A percentile compares a stretch with the other conserved stretches of the same genome.
phyloP scores from a whole-genome alignment of 2,329 filamentous ascomycete genomes.

The Claviceps sp. region DNA sequence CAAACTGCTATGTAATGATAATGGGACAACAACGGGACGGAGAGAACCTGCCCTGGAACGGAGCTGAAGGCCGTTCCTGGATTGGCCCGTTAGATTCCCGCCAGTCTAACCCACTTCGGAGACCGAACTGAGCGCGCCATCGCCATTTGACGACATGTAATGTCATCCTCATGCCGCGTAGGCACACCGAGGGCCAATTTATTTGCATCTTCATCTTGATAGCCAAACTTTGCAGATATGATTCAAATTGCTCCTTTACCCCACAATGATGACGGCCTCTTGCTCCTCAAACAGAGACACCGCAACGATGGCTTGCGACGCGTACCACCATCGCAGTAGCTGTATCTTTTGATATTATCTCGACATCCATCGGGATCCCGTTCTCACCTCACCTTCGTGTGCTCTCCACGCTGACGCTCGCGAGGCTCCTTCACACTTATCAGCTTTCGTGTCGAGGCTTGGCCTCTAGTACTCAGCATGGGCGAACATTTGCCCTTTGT shows the following conservation, averaged over 20 bases:
- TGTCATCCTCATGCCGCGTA: too few species aligned
- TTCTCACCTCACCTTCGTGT: background rate
- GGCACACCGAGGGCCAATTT: too few species aligned
- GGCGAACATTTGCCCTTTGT: conserved; percentile 35
- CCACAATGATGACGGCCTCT: too few species aligned
- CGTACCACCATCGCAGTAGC: background rate
- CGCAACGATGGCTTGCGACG: background rate
- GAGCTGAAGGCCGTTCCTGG: background rate
- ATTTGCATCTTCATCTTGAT: too few species aligned
- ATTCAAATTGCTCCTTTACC: too few species aligned
- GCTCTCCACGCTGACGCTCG: too few species aligned
- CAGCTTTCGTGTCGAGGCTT: background rate
- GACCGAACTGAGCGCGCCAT: background rate
- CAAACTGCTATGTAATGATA: background rate
- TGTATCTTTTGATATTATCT: background rate
- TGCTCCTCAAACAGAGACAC: background rate
- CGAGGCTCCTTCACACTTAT: background rate
- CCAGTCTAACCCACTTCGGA: background rate
- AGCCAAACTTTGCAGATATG: too few species aligned
- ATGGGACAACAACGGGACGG: background rate
- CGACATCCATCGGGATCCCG: background rate
- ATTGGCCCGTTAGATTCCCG: background rate
- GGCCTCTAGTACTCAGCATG: conserved; percentile 16
- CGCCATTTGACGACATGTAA: too few species aligned
- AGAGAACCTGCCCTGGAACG: background rate